phyloP scores from a whole-genome alignment of 2,329 filamentous ascomycete species.

The Apiospora rasikravindrae region DNA sequence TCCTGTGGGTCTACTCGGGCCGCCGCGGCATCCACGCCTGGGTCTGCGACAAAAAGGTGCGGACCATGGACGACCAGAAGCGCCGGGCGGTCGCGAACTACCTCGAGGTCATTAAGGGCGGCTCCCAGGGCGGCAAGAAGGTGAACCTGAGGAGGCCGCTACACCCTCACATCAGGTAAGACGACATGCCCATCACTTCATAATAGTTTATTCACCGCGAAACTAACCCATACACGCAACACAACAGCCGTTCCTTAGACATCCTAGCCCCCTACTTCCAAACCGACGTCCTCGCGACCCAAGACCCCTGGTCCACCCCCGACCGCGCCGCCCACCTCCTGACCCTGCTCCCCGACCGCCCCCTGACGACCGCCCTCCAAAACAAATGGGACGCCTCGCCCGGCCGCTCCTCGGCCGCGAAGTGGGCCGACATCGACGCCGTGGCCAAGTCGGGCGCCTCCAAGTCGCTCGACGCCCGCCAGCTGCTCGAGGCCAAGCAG shows the following conservation, averaged over 20 bases:
- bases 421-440: slow-evolving; percentile 94
- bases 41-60: slow-evolving; percentile 91
- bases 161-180: slow-evolving; percentile 83
- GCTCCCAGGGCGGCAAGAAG: slow-evolving; percentile 83
- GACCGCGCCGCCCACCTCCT: slow-evolving; percentile 80
- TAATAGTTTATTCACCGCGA: neutral
- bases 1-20: slow-evolving; percentile 98
- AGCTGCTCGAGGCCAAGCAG: slow-evolving; percentile 87
- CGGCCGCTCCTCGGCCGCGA: slow-evolving; percentile 74
- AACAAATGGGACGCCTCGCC: slow-evolving; percentile 92
- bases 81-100: slow-evolving; percentile 87
- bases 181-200: slow-evolving; percentile 19
- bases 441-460: slow-evolving; percentile 78
- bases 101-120: slow-evolving; percentile 87
- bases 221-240: slow-evolving; percentile 24
- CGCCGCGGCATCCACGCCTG: slow-evolving; percentile 96
- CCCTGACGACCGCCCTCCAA: slow-evolving; percentile 77
- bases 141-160: slow-evolving; percentile 84
- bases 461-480: slow-evolving; percentile 72
- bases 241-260: slow-evolving; percentile 76
- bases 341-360: slow-evolving; percentile 80
- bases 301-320: slow-evolving; percentile 80
- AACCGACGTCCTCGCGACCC: slow-evolving; percentile 77
- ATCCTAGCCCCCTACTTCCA: slow-evolving; percentile 86
- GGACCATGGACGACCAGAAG: slow-evolving; percentile 84